Conservation (phyloP, 225 moss, liverwort and hornwort genomes). For the Asterella californica region DNA sequence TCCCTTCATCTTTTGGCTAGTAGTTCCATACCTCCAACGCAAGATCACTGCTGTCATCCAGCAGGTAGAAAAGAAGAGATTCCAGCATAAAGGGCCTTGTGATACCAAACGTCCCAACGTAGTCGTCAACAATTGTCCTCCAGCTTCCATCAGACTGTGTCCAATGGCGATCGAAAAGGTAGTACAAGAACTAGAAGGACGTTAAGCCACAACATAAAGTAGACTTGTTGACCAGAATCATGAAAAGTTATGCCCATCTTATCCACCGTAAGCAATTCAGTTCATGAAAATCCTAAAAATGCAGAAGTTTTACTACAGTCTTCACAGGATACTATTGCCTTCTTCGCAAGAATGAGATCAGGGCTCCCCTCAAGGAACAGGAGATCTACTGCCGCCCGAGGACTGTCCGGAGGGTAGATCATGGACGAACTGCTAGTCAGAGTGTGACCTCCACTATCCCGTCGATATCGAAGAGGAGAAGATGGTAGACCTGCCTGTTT, state of each 20-base stretch:
- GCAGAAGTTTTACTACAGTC: neutral
- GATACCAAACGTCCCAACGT: constrained; percentile 76
- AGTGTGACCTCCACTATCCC: constrained; percentile 48
- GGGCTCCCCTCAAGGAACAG: constrained; percentile 85
- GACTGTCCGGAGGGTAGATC: constrained; percentile 75
- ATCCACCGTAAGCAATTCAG: neutral
- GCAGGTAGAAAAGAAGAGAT: constrained; percentile 85
- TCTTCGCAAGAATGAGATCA: constrained; percentile 94
- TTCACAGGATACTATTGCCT: constrained; percentile 78
- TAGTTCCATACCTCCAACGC: constrained; percentile 61
- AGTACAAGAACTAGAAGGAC: constrained; percentile 70
- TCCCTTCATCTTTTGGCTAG: neutral
- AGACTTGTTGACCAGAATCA: constrained; percentile 19
- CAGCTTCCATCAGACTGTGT: constrained; percentile 57
- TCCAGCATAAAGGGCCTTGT: constrained; percentile 92
- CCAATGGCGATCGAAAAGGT: constrained; percentile 95
- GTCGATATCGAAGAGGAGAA: constrained; percentile 53
- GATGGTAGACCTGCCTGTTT: constrained; percentile 56
- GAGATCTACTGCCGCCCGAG: constrained; percentile 81
- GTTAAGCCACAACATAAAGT: constrained; percentile 12
- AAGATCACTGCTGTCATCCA: constrained; percentile 77
- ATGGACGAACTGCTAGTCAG: constrained; percentile 28
- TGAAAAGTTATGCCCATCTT: neutral
- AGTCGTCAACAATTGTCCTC: constrained; percentile 83
- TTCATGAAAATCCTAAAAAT: neutral